Conservation (phyloP, 805 yeast species). For the Ogataea pini region DNA sequence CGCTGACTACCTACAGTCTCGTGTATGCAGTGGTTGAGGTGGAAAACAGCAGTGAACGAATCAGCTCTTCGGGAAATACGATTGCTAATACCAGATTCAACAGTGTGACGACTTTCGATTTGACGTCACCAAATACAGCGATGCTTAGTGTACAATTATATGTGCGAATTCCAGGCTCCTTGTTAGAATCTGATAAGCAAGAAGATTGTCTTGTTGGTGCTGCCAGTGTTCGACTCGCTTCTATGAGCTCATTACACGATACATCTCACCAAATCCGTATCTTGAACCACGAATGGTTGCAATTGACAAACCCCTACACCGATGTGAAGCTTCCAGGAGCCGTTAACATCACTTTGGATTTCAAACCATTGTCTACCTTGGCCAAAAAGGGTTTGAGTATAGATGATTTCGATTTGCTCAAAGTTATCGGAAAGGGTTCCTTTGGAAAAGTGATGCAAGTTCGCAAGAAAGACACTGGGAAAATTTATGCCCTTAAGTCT, state of each 20-base stretch:
- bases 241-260: conserved; percentile 18
- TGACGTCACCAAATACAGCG: conserved; percentile 50
- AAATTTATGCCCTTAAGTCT: conserved; percentile 92
- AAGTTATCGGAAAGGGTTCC: conserved; percentile 97
- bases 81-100: conserved; percentile 80
- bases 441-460: conserved; percentile 99
- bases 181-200: conserved; percentile 41
- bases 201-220: conserved; percentile 80
- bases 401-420: conserved; percentile 88
- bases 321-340: conserved; percentile 34
- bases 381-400: conserved; percentile 68
- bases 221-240: conserved; percentile 54
- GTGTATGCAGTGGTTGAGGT: conserved; percentile 88
- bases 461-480: conserved; percentile 90
- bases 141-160: conserved; percentile 72
- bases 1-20: conserved; percentile 46
- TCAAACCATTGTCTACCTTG: conserved; percentile 36
- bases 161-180: conserved; percentile 70
- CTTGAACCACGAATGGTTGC: conserved; percentile 63
- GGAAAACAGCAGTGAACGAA: conserved; percentile 88
- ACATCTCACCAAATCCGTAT: conserved; percentile 50
- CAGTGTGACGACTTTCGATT: conserved; percentile 89
- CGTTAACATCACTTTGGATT: conserved; percentile 43
- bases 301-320: conserved; percentile 35
- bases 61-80: conserved; percentile 85